A percentile compares a stretch with the other conserved stretches of the same genome.
Conservation (phyloP, 163 green algal species). For the Chlamydomonas reinhardtii region DNA sequence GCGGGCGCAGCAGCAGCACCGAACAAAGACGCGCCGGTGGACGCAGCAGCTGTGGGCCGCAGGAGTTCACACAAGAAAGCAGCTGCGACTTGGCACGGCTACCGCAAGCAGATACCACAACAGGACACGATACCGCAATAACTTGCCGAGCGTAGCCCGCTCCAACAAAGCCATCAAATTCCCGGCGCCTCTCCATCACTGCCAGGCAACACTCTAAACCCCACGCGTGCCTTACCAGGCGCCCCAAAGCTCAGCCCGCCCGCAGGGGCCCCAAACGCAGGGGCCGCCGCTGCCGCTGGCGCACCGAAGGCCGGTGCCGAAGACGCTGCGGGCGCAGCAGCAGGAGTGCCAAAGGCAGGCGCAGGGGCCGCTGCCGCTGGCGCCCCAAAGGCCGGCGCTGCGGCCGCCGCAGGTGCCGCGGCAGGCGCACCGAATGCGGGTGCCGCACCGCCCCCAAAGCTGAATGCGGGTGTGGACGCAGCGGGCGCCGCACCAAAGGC, state of each 20-base stretch:
- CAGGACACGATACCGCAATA: too few relatives aligned
- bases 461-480: background rate
- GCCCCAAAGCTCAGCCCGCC: background rate
- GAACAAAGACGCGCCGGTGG: background rate
- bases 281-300: background rate
- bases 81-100: too few relatives aligned
- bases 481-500: constrained; percentile 22
- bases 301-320: constrained; percentile 3
- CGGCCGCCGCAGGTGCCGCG: constrained; percentile 3
- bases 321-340: background rate
- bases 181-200: too few relatives aligned
- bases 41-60: background rate
- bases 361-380: constrained; percentile 4
- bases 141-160: too few relatives aligned
- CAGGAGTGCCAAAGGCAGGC: constrained; percentile 25
- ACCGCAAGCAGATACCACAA: too few relatives aligned
- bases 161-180: too few relatives aligned
- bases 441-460: constrained; percentile 10
- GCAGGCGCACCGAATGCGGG: background rate
- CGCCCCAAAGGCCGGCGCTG: background rate
- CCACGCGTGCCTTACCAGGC: background rate
- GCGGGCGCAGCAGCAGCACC: background rate
- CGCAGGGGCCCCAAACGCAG: background rate
- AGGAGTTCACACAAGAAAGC: background rate
- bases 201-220: too few relatives aligned